Evolutionary conservation across 2,329 filamentous ascomycete species (phyloP).

Genomic region (Paecilomyces formosus): DNA sequence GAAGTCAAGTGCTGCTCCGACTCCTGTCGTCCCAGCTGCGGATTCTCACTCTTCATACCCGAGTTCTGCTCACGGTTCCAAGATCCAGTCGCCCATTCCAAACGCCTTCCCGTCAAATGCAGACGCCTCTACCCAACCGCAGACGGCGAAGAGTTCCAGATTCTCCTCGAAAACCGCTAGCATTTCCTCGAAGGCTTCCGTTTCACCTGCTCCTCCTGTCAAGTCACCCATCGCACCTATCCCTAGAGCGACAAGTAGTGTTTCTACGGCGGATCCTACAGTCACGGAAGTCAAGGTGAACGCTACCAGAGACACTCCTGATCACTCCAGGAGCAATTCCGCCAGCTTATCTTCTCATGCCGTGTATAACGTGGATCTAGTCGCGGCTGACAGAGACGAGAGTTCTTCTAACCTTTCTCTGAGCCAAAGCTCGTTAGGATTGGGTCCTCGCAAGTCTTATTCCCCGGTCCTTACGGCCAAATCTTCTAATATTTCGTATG

Average conservation of each 20-base stretch:
- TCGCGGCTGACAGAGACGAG: conserved; percentile 23
- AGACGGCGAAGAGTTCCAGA: conserved; percentile 25
- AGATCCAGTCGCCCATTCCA: conserved; percentile 28
- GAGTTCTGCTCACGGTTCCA: conserved; percentile 28
- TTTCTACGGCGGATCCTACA: conserved; percentile 35
- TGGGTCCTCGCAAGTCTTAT: conserved; percentile 19
- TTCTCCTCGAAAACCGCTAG: conserved; percentile 35
- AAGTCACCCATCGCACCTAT: conserved; percentile 32
- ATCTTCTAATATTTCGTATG: conserved; percentile 14
- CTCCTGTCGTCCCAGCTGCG: conserved; percentile 6
- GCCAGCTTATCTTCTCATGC: conserved; percentile 22
- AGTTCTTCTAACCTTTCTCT: conserved; percentile 18
- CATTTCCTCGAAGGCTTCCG: conserved; percentile 34
- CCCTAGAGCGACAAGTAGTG: conserved; percentile 23
- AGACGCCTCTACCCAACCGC: conserved; percentile 16
- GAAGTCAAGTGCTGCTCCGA: conserved; percentile 17
- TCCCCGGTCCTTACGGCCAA: conserved; percentile 28
- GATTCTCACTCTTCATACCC: conserved; percentile 19
- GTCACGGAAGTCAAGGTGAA: conserved; percentile 40
- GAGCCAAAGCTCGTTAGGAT: conserved; percentile 23
- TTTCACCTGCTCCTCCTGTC: conserved; percentile 26
- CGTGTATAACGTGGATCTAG: conserved; percentile 20
- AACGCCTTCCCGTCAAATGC: conserved; percentile 21
- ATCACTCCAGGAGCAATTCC: conserved; percentile 23
- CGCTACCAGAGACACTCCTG: conserved; percentile 21